Conservation (phyloP, 345 rosid genomes). For the Salix viminalis region DNA sequence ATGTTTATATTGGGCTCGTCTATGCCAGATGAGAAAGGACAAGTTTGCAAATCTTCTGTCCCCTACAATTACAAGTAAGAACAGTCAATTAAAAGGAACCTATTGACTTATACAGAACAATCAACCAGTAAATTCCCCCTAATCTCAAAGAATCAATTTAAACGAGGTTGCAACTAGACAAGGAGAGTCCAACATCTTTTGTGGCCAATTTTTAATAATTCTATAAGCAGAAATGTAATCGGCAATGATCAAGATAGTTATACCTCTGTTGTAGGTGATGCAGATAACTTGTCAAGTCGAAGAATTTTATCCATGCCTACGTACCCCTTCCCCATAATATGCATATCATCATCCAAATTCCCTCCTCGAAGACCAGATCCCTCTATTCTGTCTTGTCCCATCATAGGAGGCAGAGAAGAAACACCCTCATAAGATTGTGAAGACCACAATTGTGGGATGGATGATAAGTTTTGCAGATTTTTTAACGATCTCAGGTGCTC, state of each 20-base stretch:
- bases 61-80: slow-evolving; percentile 25
- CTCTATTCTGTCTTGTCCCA: slow-evolving; percentile 18
- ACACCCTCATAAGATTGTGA: slow-evolving; percentile 21
- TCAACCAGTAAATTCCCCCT: neutral
- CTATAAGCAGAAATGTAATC: neutral
- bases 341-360: slow-evolving; percentile 8
- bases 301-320: slow-evolving; percentile 27
- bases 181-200: neutral
- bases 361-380: slow-evolving; percentile 25
- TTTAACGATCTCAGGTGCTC: slow-evolving; percentile 21
- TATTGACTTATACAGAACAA: neutral
- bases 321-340: slow-evolving; percentile 15
- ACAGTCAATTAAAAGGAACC: neutral
- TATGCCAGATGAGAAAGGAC: slow-evolving; percentile 19
- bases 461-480: slow-evolving; percentile 29
- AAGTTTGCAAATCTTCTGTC: slow-evolving; percentile 24
- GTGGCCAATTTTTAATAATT: neutral
- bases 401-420: slow-evolving; percentile 24
- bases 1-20: slow-evolving; percentile 3
- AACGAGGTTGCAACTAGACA: neutral
- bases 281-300: slow-evolving; percentile 29
- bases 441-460: slow-evolving; percentile 26
- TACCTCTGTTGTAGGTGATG: slow-evolving; percentile 34
- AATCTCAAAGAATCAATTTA: neutral
- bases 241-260: neutral